Base-by-base conservation (phyloP, 2,329 filamentous ascomycete species). In the Colletotrichum noveboracense region DNA sequence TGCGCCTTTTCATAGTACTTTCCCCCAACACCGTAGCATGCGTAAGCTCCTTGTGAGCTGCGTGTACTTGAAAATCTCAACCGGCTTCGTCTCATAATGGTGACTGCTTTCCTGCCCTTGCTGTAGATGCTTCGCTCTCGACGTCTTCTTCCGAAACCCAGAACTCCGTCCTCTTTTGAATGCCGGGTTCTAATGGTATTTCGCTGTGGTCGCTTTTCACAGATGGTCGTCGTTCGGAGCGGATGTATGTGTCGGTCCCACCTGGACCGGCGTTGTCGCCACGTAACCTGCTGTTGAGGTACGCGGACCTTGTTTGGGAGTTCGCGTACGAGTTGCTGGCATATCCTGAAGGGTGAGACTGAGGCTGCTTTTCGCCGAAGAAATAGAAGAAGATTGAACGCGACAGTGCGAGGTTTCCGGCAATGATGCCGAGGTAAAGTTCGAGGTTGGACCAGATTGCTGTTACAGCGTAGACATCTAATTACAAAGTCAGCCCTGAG, bases 401-500 rank as follows among this genome's bases (percentile, higher is more conserved):
- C 3, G 74, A 79, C 62, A 71, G 81, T 77, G 66, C 78, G 4
- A 82, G 79, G 24, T 82, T 82, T 34, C 78, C 84, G n/a, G 82
- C 83, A 8, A 84, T 80, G 21, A 86, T 85, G 30, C 84, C 85
- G 1, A 86, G 78, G 28, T 82, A 82, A 0, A 83, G 81, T 76
- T 86, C 85, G 60, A 85, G 77, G 12, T 85, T 81, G 14, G 82
- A 85, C 84, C 84, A 86, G 52, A 85, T 84, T 32, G 84, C 84
- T 2, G 83, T 81, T 13, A 83, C 82, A 48, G 79, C 80, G 58
- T 83, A 84, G 7, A 80, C 78, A 74, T 80, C 83, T 84, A 36
- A 8, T 28, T n/a, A 32, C n/a, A 7, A 13, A 26, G 70, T 73
- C 62, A 73, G 70, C n/a, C 1, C 10, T 38, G 4, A n/a, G 8